These are phyloP conservation scores for Candida takata DNA, from an alignment of 805 yeast genomes.

Conservation along the genomic window DNA sequence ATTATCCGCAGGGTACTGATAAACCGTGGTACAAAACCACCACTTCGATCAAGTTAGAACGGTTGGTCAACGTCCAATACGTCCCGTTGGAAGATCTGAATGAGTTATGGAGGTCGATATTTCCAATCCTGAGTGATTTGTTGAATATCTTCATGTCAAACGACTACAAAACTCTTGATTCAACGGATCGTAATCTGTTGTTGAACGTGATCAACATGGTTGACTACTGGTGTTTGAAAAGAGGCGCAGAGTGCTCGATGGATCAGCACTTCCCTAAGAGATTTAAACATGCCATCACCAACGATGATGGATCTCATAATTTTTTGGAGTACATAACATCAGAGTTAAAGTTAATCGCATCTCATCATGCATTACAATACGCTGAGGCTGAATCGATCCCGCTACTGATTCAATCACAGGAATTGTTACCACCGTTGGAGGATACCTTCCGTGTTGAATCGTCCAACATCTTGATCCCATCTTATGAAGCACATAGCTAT, in stretches of 20 bases:
- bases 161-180: conserved; percentile 4
- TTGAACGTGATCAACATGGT: conserved; percentile 10
- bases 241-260: conserved; percentile 9
- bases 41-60: conserved; percentile 7
- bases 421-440: conserved; percentile 2
- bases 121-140: conserved; percentile 12
- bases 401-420: conserved; percentile 5
- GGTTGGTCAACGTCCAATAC: conserved; percentile 8
- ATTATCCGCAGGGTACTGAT: conserved; percentile 6
- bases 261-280: conserved; percentile 7
- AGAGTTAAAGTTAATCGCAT: conserved; percentile 10
- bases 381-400: conserved; percentile 1
- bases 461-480: conserved; percentile 8
- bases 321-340: conserved; percentile 6
- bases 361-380: conserved; percentile 8
- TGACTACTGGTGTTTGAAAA: conserved; percentile 13
- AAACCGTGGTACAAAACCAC: conserved; percentile 11
- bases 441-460: conserved; percentile 8
- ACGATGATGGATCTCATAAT: conserved; percentile 1
- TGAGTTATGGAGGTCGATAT: conserved; percentile 13
- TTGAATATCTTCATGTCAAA: conserved; percentile 12
- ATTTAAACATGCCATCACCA: background rate
- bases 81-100: conserved; percentile 11
- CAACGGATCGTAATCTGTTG: conserved; percentile 5
- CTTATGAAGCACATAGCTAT: conserved; percentile 10